Percentiles rank a stretch among this genome's conserved stretches.
These are phyloP conservation scores for Sporothrix sp. DNA, from an alignment of 2,329 filamentous ascomycete species.

Conservation along the genomic window DNA sequence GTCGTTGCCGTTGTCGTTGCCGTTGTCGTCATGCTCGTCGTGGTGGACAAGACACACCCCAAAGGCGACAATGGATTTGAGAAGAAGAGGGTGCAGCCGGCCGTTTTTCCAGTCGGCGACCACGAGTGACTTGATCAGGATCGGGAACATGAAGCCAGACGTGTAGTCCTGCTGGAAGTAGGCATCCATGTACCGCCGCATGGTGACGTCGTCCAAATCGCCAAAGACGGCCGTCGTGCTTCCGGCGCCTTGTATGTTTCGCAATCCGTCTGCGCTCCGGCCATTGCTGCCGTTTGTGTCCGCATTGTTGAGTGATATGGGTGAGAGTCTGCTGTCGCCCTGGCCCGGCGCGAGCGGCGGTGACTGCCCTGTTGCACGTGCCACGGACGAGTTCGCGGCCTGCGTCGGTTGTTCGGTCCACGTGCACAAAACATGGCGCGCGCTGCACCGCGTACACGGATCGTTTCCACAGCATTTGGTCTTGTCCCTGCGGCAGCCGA, in stretches of 20 bases:
- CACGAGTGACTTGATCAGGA: constrained; percentile 19
- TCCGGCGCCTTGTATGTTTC: too few species aligned
- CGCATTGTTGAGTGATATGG: not conserved
- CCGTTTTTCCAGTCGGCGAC: constrained; percentile 21
- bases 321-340: not conserved
- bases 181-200: constrained; percentile 14
- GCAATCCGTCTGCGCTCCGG: too few species aligned
- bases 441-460: constrained; percentile 26
- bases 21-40: constrained; percentile 4
- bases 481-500: constrained; percentile 27
- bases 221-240: not conserved
- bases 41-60: constrained; percentile 8
- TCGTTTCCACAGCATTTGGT: constrained; percentile 26
- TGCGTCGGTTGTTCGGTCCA: not conserved
- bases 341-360: not conserved
- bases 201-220: not conserved
- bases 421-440: constrained; percentile 1
- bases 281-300: too few species aligned
- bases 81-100: constrained; percentile 16
- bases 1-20: too few species aligned
- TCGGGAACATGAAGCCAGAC: constrained; percentile 14
- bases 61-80: constrained; percentile 18
- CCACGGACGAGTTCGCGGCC: not conserved
- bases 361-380: not conserved
- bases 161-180: constrained; percentile 20